These are phyloP conservation scores for Salix purpurea DNA, from an alignment of 345 rosid genomes.

Conservation along the genomic window DNA sequence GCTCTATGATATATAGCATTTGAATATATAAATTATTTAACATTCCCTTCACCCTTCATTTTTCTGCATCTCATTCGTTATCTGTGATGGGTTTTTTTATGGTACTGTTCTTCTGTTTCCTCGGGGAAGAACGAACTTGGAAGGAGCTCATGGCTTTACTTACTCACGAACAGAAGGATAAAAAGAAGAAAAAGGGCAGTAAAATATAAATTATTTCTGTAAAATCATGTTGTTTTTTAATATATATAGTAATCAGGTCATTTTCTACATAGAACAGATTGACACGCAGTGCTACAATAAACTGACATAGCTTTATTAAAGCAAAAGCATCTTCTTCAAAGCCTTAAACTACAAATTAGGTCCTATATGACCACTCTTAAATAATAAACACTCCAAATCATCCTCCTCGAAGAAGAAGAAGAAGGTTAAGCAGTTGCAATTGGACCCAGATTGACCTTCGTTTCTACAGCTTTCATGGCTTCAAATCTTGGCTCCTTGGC, in stretches of 20 bases:
- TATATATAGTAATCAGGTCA: neutral
- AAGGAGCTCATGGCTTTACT: neutral
- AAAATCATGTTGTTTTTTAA: neutral
- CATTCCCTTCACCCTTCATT: neutral
- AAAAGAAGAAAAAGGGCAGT: neutral
- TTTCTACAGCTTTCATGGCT: slow-evolving; percentile 64
- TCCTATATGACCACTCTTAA: neutral
- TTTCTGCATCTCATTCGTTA: neutral
- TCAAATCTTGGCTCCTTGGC: slow-evolving; percentile 94
- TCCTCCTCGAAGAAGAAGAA: neutral
- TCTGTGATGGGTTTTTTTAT: neutral
- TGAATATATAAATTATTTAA: no score
- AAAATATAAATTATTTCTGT: neutral
- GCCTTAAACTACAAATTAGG: neutral
- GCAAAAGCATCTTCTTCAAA: neutral
- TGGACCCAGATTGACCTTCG: slow-evolving; percentile 25
- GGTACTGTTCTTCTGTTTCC: neutral
- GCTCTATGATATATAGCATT: no score
- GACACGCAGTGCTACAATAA: neutral
- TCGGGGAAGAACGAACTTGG: neutral
- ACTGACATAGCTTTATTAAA: neutral
- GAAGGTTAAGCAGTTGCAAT: slow-evolving; percentile 36
- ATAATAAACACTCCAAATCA: neutral
- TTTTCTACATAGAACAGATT: neutral
- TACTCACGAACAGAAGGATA: neutral